Evolutionary conservation across 805 yeast genomes (phyloP), one percentile per base, ranked within the genome.

Genomic region (Candida sanyiensis): DNA sequence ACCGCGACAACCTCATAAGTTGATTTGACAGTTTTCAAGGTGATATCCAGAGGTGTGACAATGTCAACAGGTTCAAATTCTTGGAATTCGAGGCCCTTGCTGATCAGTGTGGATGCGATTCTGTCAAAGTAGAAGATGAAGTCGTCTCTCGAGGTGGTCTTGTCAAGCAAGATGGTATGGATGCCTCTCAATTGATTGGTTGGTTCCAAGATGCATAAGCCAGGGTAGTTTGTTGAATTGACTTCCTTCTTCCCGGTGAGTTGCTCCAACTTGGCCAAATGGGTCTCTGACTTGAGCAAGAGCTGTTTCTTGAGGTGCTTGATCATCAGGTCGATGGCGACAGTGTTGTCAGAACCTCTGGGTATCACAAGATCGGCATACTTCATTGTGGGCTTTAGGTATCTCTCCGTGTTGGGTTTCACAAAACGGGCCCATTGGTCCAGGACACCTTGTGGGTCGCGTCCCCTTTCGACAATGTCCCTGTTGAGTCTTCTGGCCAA

Each of bases 361-460:
- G 98, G 97, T n/a, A 93, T 75, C 12, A 93, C 78, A 42, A 90
- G 71, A 58, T 93, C 95, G 0, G 97, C 96, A 40, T 69, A 68
- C 33, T 72, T 66, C 79, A 83, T 73, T 0, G 94, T 83, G 1
- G 94, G 93, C 38, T 70, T 73, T 12, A 90, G 81, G 49, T 72
- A 75, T 28, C 77, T 63, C 18, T 80, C 88, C 7, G 94, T 88
- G 57, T 87, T 86, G 6, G 98, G 98, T 58, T 90, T 93, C 20
- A 93, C 98, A 58, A 80, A 89, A 19, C 66, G 61, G 46, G 84
- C 80, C 97, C 97, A 93, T 56, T 93, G 98, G 48, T 75, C 72
- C 43, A 93, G 70, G 13, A 89, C 83, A 1, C 96, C 95, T 5
- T 63, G 68, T 25, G 89, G 64, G 50, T 89, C 96, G 43, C 98